A percentile compares a stretch with the other conserved stretches of the same genome.
phyloP scores from a whole-genome alignment of 129 eudicot genomes.

The Pulicaria dysenterica region DNA sequence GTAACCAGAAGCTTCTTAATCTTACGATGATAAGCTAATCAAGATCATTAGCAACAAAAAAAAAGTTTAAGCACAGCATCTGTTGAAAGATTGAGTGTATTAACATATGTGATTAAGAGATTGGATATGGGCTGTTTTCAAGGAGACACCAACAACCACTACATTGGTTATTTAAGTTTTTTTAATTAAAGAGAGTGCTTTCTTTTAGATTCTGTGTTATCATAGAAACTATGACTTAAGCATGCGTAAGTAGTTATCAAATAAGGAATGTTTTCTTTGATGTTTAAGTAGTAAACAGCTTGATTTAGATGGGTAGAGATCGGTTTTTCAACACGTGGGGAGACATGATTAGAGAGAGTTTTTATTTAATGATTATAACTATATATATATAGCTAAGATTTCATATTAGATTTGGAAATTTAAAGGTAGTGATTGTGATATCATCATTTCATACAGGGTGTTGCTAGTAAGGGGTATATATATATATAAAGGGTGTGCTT shows the following conservation, averaged over 20 bases:
- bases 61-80: not conserved
- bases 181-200: constrained; percentile 29
- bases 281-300: constrained; percentile 33
- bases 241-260: constrained; percentile 29
- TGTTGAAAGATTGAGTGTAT: constrained; percentile 19
- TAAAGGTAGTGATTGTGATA: constrained; percentile 39
- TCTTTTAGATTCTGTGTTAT: constrained; percentile 42
- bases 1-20: constrained; percentile 52
- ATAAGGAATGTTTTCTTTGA: constrained; percentile 39
- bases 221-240: constrained; percentile 33
- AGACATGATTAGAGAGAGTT: constrained; percentile 18
- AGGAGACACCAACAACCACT: constrained; percentile 66
- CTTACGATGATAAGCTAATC: constrained; percentile 14
- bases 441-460: constrained; percentile 30
- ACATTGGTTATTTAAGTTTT: constrained; percentile 23
- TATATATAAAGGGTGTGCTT: constrained; percentile 33
- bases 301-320: constrained; percentile 5
- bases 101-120: constrained; percentile 44
- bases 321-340: constrained; percentile 26
- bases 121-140: constrained; percentile 49
- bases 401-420: constrained; percentile 16
- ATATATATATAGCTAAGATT: not conserved
- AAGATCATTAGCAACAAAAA: constrained; percentile 18
- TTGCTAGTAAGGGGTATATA: constrained; percentile 29
- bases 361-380: constrained; percentile 18